phyloP scores from a whole-genome alignment of 495 filamentous ascomycete species.

The Hamigera avellanea region DNA sequence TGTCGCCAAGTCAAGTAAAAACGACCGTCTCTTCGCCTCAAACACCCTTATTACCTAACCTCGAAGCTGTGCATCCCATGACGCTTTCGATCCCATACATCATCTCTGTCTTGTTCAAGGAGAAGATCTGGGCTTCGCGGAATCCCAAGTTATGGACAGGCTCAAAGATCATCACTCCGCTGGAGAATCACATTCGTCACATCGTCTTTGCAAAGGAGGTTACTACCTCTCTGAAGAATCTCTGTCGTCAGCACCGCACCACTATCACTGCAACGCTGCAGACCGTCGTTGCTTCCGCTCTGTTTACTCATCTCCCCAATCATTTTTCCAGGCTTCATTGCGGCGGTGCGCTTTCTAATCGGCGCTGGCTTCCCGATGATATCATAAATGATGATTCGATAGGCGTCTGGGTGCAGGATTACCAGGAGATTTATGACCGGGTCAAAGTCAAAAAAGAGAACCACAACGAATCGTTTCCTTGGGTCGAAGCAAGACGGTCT shows the following conservation, averaged over 20 bases:
- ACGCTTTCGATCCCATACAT: constrained; percentile 18
- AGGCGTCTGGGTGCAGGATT: constrained; percentile 25
- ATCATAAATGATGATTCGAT: constrained; percentile 22
- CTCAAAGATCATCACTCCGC: constrained; percentile 9
- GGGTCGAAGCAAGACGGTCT: constrained; percentile 26
- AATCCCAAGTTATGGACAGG: constrained; percentile 16
- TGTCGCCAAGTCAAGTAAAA: constrained; percentile 9
- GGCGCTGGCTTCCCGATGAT: constrained; percentile 20
- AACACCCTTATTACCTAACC: constrained; percentile 18
- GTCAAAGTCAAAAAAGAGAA: constrained; percentile 2
- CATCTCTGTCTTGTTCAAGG: constrained; percentile 14
- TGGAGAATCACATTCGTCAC: constrained; percentile 10
- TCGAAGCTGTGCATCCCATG: constrained; percentile 14
- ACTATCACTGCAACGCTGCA: constrained; percentile 27
- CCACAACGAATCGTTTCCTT: constrained; percentile 13
- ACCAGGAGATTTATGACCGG: constrained; percentile 9
- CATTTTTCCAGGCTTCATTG: constrained; percentile 3
- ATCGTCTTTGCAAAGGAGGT: constrained; percentile 11
- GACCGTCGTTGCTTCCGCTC: constrained; percentile 18
- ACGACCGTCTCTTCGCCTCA: constrained; percentile 14
- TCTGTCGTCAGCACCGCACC: constrained; percentile 20
- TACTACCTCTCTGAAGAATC: constrained; percentile 8
- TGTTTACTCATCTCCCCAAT: constrained; percentile 20
- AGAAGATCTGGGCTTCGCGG: constrained; percentile 12
- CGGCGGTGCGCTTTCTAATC: constrained; percentile 18